Conservation (phyloP, 148 eudicot species). For the Rhododendron griersonianum region DNA sequence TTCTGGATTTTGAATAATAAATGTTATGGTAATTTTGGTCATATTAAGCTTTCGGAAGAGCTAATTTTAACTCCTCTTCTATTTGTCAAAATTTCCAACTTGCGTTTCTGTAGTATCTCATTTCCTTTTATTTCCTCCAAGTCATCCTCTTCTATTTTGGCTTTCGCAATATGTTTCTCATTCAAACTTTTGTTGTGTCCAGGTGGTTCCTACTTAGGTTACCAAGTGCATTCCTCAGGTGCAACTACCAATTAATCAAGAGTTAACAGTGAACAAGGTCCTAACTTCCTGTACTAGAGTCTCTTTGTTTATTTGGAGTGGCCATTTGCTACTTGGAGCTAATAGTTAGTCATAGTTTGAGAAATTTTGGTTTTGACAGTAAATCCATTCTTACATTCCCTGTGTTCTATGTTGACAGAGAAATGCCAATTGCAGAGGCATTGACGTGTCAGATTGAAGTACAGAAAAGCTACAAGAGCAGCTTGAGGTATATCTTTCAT, state of each 20-base stretch:
- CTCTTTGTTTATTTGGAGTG: background rate
- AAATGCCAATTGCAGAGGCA: constrained; percentile 41
- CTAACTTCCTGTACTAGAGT: background rate
- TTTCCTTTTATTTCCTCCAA: background rate
- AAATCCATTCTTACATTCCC: background rate
- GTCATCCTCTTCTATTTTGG: background rate
- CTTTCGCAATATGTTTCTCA: background rate
- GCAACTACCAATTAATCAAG: constrained; percentile 10
- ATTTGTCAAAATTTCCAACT: background rate
- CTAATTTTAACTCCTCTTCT: too few species aligned
- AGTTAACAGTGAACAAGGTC: constrained; percentile 29
- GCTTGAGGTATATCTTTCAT: constrained; percentile 35
- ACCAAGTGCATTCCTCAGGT: constrained; percentile 22
- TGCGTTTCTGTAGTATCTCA: background rate
- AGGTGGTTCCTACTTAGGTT: constrained; percentile 28
- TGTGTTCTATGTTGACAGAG: constrained; percentile 29
- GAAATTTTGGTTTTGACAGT: background rate
- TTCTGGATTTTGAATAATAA: background rate
- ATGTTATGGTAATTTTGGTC: background rate
- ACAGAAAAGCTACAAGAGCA: constrained; percentile 55
- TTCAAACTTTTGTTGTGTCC: background rate
- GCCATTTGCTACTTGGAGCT: background rate
- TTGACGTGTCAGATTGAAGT: constrained; percentile 47
- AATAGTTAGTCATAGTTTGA: background rate
- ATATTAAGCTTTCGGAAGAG: background rate